These are phyloP conservation scores for Cladosporium sp. DNA, from an alignment of 2,329 filamentous ascomycete species.

Conservation along the genomic window DNA sequence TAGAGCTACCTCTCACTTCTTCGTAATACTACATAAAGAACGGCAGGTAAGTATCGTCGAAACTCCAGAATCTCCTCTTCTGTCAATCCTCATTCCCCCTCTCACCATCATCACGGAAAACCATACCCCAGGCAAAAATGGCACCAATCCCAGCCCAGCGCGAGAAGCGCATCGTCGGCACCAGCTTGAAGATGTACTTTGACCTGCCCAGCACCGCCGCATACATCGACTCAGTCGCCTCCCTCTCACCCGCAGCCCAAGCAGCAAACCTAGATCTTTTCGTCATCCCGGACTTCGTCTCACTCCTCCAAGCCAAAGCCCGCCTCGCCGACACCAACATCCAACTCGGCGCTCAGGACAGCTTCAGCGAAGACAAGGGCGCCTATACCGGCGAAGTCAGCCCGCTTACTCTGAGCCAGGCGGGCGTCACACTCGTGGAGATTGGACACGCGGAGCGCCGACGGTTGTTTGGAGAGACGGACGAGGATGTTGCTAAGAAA, in stretches of 20 bases:
- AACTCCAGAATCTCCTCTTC: background rate
- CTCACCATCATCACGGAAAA: background rate
- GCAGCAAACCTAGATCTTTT: slow-evolving; percentile 63
- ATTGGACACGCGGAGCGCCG: slow-evolving; percentile 77
- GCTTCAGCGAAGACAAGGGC: slow-evolving; percentile 63
- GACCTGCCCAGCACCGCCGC: slow-evolving; percentile 56
- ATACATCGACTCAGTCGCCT: slow-evolving; percentile 40
- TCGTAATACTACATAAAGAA: slow-evolving; percentile 1
- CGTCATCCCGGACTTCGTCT: slow-evolving; percentile 72
- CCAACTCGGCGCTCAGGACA: slow-evolving; percentile 70
- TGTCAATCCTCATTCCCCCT: background rate
- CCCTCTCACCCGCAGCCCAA: slow-evolving; percentile 48
- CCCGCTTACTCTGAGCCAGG: slow-evolving; percentile 59
- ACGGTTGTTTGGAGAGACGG: slow-evolving; percentile 68
- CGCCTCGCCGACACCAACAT: slow-evolving; percentile 47
- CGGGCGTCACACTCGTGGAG: slow-evolving; percentile 69
- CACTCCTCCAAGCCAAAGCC: slow-evolving; percentile 51
- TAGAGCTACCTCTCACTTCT: slow-evolving; percentile 1
- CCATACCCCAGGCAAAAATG: slow-evolving; percentile 16
- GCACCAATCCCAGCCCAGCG: slow-evolving; percentile 27
- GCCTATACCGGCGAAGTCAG: slow-evolving; percentile 76
- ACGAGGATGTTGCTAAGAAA: slow-evolving; percentile 62
- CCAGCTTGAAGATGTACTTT: slow-evolving; percentile 79
- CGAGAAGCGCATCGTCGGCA: slow-evolving; percentile 62
- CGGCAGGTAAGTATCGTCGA: background rate